phyloP scores from a whole-genome alignment of 768 basidiomycete genomes.

The Rhodotorula graminis region DNA sequence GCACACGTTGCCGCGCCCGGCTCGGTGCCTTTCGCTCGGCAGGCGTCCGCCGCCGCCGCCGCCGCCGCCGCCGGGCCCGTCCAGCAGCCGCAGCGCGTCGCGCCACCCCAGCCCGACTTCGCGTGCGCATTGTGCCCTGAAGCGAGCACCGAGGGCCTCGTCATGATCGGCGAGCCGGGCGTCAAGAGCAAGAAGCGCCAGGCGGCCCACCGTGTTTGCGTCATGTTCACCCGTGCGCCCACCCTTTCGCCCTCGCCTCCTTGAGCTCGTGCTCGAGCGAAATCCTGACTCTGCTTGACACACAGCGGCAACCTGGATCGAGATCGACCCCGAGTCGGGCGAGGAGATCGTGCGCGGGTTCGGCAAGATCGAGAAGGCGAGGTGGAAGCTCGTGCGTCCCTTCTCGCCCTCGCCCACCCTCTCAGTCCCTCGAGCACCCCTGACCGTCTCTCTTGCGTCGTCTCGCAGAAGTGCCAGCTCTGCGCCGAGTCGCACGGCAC shows the following conservation, averaged over 20 bases:
- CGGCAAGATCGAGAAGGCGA: slow-evolving; percentile 77
- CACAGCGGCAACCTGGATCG: slow-evolving; percentile 90
- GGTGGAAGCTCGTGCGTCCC: slow-evolving; percentile 79
- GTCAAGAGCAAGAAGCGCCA: slow-evolving; percentile 12
- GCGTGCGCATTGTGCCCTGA: slow-evolving; percentile 43
- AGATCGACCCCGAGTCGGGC: slow-evolving; percentile 53
- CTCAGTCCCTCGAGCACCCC: too few relatives aligned
- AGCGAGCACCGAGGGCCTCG: slow-evolving; percentile 33
- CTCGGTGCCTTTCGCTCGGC: not conserved
- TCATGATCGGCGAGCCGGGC: slow-evolving; percentile 38
- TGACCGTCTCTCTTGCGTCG: too few relatives aligned
- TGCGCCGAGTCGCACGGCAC: slow-evolving; percentile 58
- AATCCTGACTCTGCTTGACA: slow-evolving; percentile 38
- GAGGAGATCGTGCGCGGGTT: slow-evolving; percentile 65
- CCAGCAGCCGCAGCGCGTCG: too few relatives aligned
- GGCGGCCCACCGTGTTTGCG: slow-evolving; percentile 36
- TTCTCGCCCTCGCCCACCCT: slow-evolving; percentile 7
- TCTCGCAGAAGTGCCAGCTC: slow-evolving; percentile 76
- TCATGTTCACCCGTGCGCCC: slow-evolving; percentile 40
- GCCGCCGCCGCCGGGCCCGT: not conserved
- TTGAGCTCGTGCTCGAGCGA: not conserved
- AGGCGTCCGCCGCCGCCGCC: not conserved
- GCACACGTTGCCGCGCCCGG: too few relatives aligned
- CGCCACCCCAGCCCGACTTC: slow-evolving; percentile 10
- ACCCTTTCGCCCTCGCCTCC: slow-evolving; percentile 56